Evolutionary conservation across 306 rosid species (phyloP), one percentile per base, ranked within the genome.

Genomic region (Rosa rugosa): DNA sequence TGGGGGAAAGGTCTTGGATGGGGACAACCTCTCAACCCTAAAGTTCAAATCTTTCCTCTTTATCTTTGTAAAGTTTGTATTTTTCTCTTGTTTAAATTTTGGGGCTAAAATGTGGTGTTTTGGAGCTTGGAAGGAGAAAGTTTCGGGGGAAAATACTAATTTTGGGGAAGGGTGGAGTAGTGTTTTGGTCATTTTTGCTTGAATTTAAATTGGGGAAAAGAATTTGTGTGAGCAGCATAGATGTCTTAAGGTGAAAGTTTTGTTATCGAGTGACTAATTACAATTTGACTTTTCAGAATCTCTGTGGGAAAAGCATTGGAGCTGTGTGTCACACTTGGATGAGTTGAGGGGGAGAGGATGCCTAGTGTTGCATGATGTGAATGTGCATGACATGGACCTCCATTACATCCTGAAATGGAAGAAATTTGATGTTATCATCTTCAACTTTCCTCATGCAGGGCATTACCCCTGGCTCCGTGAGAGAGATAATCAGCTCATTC

Each of bases 371-470:
- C 80, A 79, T 64, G 73, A 54, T 27, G 75, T 79, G 8, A 47
- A 79, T 64, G 83, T 63, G 34, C 44, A 53, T 34, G 62, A 25
- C 60, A 83, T 83, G 83, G 40, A 53, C 51, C 27, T 5, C 41
- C 75, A 80, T 72, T 70, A 65, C 11, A 1, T 4, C 10, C 60
- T 83, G 3, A 3, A 5, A 47, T 12, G 17, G 47, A 79, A 17
- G 77, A 17, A 70, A 17, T 80, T 83, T 54, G 86, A 80, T 57
- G 73, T 76, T 22, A 68, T 80, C 46, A 17, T 80, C 66, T 80
- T 77, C 72, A 84, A 80, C 78, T 80, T 84, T 46, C 87, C 84
- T 71, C 87, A 84, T 73, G 78, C 84, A n/a, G 84, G 84, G 8
- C 80, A 79, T 73, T 41, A 40, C 60, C 4, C 16, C 50, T 27